phyloP scores from a whole-genome alignment of 139 green algal genomes.

The Tetratostichococcus sp. region DNA sequence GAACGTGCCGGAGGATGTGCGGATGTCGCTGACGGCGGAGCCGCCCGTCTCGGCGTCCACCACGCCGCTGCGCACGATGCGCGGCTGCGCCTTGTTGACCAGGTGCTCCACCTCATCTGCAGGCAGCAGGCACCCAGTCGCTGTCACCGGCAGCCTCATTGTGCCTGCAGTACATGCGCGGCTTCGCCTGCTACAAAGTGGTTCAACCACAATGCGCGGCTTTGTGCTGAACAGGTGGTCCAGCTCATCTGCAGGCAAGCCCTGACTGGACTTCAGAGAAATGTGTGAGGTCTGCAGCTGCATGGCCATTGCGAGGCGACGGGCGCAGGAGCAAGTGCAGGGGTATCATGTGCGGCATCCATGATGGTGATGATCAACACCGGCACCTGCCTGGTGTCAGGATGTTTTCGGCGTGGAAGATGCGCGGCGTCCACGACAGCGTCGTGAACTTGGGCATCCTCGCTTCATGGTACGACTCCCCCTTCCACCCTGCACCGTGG shows the following conservation, averaged over 20 bases:
- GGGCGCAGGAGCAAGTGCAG: too few relatives aligned
- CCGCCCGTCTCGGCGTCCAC: constrained; percentile 31
- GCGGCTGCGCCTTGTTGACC: constrained; percentile 17
- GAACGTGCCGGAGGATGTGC: constrained; percentile 25
- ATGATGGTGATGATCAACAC: too few relatives aligned
- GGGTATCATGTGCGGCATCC: too few relatives aligned
- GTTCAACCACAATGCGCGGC: too few relatives aligned
- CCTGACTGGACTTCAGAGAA: too few relatives aligned
- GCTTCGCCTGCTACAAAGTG: too few relatives aligned
- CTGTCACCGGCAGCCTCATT: too few relatives aligned
- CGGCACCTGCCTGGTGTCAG: background rate
- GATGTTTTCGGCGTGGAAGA: background rate
- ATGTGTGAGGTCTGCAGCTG: too few relatives aligned
- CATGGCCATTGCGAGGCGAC: too few relatives aligned
- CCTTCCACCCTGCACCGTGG: background rate
- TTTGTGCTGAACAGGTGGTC: too few relatives aligned
- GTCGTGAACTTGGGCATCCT: background rate
- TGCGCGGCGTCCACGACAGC: background rate
- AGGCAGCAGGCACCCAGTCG: background rate
- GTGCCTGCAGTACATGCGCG: too few relatives aligned
- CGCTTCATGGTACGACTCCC: background rate
- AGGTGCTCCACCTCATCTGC: constrained; percentile 12
- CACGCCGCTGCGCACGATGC: constrained; percentile 28
- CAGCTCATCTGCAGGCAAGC: too few relatives aligned
- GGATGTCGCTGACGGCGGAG: constrained; percentile 25